Evolutionary conservation across 2,329 filamentous ascomycete species (phyloP).

Genomic region (Ophiostoma fasciatum): DNA sequence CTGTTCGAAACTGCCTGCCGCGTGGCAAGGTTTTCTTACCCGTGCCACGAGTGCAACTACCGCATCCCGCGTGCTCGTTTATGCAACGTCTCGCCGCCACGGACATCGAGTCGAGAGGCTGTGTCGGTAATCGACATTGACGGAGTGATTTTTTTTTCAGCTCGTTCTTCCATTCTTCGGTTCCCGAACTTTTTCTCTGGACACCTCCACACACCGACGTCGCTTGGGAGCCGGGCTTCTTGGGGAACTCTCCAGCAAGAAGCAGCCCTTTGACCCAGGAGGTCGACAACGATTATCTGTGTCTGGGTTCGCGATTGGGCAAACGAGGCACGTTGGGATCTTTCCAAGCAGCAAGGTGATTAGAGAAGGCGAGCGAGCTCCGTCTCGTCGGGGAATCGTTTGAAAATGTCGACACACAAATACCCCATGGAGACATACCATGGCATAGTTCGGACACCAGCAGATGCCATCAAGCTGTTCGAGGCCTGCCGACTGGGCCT

Average conservation of each 20-base stretch:
- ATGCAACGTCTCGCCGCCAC: too few species aligned
- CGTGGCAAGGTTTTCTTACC: conserved; percentile 3
- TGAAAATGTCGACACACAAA: conserved; percentile 16
- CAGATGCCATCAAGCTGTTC: conserved; percentile 95
- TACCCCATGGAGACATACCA: conserved; percentile 82
- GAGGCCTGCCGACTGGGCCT: conserved; percentile 86
- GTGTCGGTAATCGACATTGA: too few species aligned
- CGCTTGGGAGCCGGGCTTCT: too few species aligned
- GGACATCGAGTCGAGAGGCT: too few species aligned
- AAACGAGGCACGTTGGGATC: conserved; percentile 1
- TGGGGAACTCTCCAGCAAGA: not conserved
- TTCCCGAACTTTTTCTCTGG: too few species aligned
- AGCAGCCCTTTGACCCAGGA: not conserved
- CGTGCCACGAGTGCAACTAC: too few species aligned
- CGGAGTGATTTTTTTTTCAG: too few species aligned
- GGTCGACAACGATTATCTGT: not conserved
- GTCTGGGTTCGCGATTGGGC: conserved; percentile 6
- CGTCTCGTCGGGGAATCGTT: too few species aligned
- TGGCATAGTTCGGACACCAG: conserved; percentile 87
- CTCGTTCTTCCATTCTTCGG: too few species aligned
- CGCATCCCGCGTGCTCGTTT: too few species aligned
- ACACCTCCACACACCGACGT: too few species aligned
- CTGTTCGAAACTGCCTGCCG: conserved; percentile 1
- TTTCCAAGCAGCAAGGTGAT: not conserved
- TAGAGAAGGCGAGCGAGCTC: too few species aligned